Evolutionary conservation across 2,329 filamentous ascomycete species (phyloP).

Genomic region (Aspergillus oerlinghausenensis): DNA sequence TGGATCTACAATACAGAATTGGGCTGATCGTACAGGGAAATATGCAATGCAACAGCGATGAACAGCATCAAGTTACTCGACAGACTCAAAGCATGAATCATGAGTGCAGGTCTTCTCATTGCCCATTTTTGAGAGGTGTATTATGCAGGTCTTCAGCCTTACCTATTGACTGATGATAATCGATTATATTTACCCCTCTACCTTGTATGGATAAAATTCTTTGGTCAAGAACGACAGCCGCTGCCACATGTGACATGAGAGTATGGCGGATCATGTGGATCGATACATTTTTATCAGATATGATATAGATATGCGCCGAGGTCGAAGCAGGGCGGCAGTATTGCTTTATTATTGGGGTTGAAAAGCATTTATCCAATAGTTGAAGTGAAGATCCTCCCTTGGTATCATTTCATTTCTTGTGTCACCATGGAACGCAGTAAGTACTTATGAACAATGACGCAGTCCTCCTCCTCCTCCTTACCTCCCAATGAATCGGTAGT

Average conservation of each 20-base stretch:
- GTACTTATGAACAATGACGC: background rate
- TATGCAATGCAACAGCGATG: background rate
- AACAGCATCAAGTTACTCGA: background rate
- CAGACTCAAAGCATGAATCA: too few relatives aligned
- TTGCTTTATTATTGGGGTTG: background rate
- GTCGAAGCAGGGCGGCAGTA: background rate
- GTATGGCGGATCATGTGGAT: background rate
- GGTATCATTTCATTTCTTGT: background rate
- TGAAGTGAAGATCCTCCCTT: background rate
- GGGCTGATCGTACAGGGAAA: background rate
- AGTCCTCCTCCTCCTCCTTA: background rate
- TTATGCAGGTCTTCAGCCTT: background rate
- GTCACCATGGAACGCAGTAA: background rate
- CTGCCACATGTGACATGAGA: background rate
- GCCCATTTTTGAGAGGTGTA: background rate
- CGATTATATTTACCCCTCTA: background rate
- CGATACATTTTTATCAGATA: background rate
- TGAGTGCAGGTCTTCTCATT: background rate
- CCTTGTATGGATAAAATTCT: background rate
- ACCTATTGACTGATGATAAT: background rate
- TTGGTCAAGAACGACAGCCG: background rate
- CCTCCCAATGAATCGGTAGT: background rate
- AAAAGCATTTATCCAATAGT: background rate
- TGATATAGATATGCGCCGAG: background rate
- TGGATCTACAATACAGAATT: background rate